Percentiles rank a stretch among this genome's conserved stretches.
phyloP scores from a whole-genome alignment of 495 filamentous ascomycete species.

The Penicillium pulvis region DNA sequence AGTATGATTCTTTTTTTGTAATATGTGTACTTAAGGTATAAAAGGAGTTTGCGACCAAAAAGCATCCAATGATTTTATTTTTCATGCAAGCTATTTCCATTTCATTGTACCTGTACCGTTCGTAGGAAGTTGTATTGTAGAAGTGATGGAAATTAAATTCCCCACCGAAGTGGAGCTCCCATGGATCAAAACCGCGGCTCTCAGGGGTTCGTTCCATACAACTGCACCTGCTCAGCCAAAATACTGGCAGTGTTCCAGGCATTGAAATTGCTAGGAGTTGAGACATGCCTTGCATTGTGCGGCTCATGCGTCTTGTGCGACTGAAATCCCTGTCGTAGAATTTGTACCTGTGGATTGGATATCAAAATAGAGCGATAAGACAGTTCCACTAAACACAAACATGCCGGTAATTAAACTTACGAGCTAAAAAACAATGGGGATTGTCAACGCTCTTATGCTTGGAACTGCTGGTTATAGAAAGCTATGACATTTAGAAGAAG shows the following conservation, averaged over 20 bases:
- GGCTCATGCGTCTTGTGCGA: not conserved
- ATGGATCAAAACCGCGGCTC: conserved; percentile 16
- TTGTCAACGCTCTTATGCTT: not conserved
- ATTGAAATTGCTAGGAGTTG: not conserved
- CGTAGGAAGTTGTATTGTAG: too few species aligned
- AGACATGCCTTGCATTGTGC: conserved; percentile 13
- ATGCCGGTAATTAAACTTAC: conserved; percentile 2
- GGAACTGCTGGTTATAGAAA: not conserved
- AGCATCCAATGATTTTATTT: conserved; percentile 8
- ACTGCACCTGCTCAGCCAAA: not conserved
- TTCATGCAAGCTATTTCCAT: not conserved
- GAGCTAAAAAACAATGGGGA: conserved; percentile 10
- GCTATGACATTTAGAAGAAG: not conserved
- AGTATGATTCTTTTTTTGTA: conserved; percentile 13
- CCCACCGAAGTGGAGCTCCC: conserved; percentile 25
- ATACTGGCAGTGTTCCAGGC: not conserved
- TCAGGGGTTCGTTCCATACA: conserved; percentile 31
- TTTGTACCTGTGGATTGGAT: not conserved
- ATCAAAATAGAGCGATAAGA: not conserved
- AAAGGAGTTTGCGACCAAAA: conserved; percentile 10
- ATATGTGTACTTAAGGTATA: conserved; percentile 14
- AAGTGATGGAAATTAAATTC: conserved; percentile 18
- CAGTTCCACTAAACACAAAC: conserved; percentile 3
- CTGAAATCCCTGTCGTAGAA: not conserved
- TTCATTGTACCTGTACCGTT: not conserved